Base-by-base conservation (phyloP, 345 rosid species). In the Alliaria petiolata region DNA sequence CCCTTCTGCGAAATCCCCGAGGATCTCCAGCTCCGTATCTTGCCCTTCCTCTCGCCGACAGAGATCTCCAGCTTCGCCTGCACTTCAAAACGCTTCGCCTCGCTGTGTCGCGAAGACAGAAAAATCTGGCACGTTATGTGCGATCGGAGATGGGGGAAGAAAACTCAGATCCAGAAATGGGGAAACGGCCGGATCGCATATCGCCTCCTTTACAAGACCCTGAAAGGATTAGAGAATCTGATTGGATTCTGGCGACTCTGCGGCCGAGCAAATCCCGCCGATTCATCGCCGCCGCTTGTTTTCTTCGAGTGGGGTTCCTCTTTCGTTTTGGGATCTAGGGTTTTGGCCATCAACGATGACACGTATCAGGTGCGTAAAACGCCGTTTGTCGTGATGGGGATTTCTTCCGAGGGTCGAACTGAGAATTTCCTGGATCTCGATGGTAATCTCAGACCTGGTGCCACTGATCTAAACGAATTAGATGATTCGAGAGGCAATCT, bases 231-330 rank as follows among this genome's bases (percentile, higher is more conserved):
- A 76, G 95, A 87, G 35, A 80, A 81, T 75, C 84, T 93, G 25
- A 87, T 91, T 15, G 98, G 98, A 0, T 89, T 90, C 82, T 93
- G 97, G 98, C 97, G 97, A 8, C 89, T 87, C 3, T 84, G 96
- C 72, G 92, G 93, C 52, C 82, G 84, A 15, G 15, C 76, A 3
- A 69, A 76, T 65, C 33, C 45, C 47, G 76, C 64, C 11, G 69
- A 31, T 9, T 74, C 78, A 3, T 81, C 87, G 0, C 95, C 98
- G 8, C 80, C 80, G 56, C 55, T 93, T 11, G 70, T 93, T 62
- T 63, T 85, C 78, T 87, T 93, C 73, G 98, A 93, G 77, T 93
- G 97, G 97, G 89, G 91, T 10, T 75, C 97, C 11, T 85, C 89
- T 3, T 91, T 82, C 70, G 76, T 93, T 16, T 59, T 84, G 55